Percentiles rank a stretch among this genome's conserved stretches.
phyloP scores from a whole-genome alignment of 78 protist species.

The Dictyostelium firmibasis region DNA sequence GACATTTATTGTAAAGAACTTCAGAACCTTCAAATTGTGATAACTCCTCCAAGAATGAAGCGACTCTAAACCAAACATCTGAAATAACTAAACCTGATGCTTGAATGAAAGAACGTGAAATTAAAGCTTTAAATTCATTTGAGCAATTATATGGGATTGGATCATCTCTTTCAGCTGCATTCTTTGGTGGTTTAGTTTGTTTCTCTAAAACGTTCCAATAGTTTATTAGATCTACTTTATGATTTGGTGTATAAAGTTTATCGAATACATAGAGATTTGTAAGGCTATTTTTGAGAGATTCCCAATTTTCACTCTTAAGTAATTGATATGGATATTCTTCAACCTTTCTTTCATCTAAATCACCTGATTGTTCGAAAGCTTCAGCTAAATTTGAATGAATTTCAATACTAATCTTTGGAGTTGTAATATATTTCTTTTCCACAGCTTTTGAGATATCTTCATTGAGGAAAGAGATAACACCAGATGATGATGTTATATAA shows the following conservation, averaged over 20 bases:
- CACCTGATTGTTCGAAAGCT: not conserved
- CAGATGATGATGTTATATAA: conserved; percentile 8
- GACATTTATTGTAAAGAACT: conserved; percentile 19
- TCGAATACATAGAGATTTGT: conserved; percentile 36
- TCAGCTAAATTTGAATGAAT: conserved; percentile 43
- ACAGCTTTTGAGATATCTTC: conserved; percentile 70
- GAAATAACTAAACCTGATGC: conserved; percentile 66
- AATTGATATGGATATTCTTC: conserved; percentile 78
- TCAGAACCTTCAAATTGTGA: conserved; percentile 74
- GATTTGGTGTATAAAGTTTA: conserved; percentile 51
- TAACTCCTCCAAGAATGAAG: conserved; percentile 68
- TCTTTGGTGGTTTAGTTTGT: conserved; percentile 55
- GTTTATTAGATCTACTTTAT: conserved; percentile 29
- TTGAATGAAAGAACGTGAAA: conserved; percentile 39
- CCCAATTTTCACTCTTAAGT: conserved; percentile 54
- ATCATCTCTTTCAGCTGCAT: conserved; percentile 59
- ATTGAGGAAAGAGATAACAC: conserved; percentile 63
- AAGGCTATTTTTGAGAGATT: not conserved
- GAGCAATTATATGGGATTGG: conserved; percentile 50
- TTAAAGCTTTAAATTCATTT: not conserved
- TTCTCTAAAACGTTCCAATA: conserved; percentile 50
- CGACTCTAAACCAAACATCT: conserved; percentile 64
- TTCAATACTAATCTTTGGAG: not conserved
- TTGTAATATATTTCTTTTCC: conserved; percentile 41
- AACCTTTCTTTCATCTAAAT: conserved; percentile 51